Evolutionary conservation across 352 stramenopile species (phyloP), one percentile per base, ranked within the genome.

Genomic region (Phytophthora melonis): DNA sequence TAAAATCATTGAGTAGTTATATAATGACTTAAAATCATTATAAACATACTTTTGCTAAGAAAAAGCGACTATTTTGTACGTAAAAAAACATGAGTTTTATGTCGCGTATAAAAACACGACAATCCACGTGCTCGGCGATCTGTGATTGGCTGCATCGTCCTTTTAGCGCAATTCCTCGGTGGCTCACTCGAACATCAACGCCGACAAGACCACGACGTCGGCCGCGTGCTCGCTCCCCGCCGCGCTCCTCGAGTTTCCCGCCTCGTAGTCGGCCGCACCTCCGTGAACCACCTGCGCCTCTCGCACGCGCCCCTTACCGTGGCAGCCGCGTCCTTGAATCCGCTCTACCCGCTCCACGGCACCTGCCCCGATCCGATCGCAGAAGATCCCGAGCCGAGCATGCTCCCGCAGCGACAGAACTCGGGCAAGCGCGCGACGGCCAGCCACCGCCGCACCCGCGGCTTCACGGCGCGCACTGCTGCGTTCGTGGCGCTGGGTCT

Each of bases 401-500:
- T 91, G 84, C 82, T 92, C 60, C 84, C 82, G 49, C 84, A 81
- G 45, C 82, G 82, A 58, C 79, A 89, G 74, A 74, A 68, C 14
- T 78, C 82, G 34, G 70, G 72, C 60, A 79, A 83, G 53, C 79
- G 79, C 39, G 64, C 75, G 18, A 63, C 70, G 47, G 68, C 66
- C 14, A 69, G 61, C 49, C 79, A 86, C 53, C 72, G 74, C 27
- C 67, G 72, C 19, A 27, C 66, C 7, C 68, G 73, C n/a, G 9
- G 34, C 34, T 11, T 63, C 18, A 72, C 55, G 6, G 56, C 59
- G 18, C 81, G 80, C 27, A 76, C 70, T 14, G 69, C 57, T 6
- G 77, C 80, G 25, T 50, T 88, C 21, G 34, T 53, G 11, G 74
- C 65, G 8, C 60, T 92, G 36, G 77, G 64, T 0, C 34, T 83